phyloP scores from a whole-genome alignment of 768 basidiomycete genomes.

The Symmetrospora coprosmae region DNA sequence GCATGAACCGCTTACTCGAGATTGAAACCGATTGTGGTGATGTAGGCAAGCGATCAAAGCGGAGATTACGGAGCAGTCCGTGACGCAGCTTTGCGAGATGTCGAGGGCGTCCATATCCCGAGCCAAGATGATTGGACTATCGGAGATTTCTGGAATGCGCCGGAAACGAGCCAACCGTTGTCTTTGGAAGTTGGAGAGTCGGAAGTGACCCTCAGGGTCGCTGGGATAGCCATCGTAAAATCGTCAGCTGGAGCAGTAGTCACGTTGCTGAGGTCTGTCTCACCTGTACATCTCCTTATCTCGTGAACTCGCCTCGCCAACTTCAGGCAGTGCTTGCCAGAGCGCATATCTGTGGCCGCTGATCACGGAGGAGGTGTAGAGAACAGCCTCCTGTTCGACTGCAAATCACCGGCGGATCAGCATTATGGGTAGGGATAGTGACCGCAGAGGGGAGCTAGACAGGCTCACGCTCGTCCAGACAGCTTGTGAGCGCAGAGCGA shows the following conservation, averaged over 20 bases:
- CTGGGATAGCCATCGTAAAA: background rate
- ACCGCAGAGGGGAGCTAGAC: background rate
- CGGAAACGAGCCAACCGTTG: background rate
- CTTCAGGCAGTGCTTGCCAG: background rate
- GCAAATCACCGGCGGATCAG: background rate
- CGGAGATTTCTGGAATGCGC: conserved; percentile 9
- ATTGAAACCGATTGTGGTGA: conserved; percentile 1
- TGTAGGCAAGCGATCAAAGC: conserved; percentile 5
- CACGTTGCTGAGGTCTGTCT: background rate
- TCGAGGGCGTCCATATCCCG: background rate
- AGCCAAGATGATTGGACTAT: background rate
- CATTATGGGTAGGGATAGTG: background rate
- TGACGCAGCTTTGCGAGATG: conserved; percentile 13
- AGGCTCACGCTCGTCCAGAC: conserved; percentile 1
- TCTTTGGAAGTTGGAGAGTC: conserved; percentile 2
- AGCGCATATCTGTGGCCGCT: background rate
- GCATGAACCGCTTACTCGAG: background rate
- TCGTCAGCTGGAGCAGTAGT: background rate
- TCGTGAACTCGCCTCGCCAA: no score
- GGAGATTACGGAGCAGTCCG: conserved; percentile 17
- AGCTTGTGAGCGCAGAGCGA: background rate
- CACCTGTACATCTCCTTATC: background rate
- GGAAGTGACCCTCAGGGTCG: conserved; percentile 13
- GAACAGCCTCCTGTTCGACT: conserved; percentile 4
- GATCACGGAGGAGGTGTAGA: background rate